Base-by-base conservation (phyloP, 2,329 filamentous ascomycete genomes). In the Fusarium nygamai region DNA sequence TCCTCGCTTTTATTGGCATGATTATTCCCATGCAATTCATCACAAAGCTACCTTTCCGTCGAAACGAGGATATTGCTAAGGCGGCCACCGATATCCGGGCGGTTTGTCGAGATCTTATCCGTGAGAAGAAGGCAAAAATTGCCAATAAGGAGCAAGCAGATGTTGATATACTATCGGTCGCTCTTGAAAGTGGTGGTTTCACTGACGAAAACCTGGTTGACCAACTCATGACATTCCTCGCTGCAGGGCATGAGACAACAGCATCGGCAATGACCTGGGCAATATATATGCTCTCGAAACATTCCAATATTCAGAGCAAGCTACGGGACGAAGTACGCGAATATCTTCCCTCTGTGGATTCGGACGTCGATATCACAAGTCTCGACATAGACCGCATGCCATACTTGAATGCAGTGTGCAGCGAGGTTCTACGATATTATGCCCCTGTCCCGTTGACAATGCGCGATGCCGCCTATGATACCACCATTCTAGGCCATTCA, bases 171-270 rank as follows among this genome's bases (percentile, higher is more conserved):
- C 85, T 97, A 39, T 94, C 92, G 2, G 92, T 96, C 0, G 94
- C 94, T 22, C 85, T 97, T 54, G 89, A 92, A 79, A 94, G 91
- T 44, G 93, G 93, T 53, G 90, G 87, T 11, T 96, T 97, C 82
- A 88, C 84, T 19, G 93, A 96, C 71, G 92, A 94, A 56, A 91
- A 94, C 69, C 88, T 97, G n/a, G 89, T 94, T 41, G 93, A 96
- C 81, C 94, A 97, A 83, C 89, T 96, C 80, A 96, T 97, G 93
- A 97, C 94, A 1, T 96, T 97, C 84, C 88, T 97, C 10, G 92
- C 92, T 2, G 94, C 94, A 0, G 92, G 92, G 29, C 94, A 96
- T 81, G 93, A 96, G 83, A 96, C 94, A 2, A 95, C 93, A 0
- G 90, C 94, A 2, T 88, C 91, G 2, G 88, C 93, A 24, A 86